Conservation (phyloP, 768 basidiomycete genomes). For the Brasilioporus rufonigricans region DNA sequence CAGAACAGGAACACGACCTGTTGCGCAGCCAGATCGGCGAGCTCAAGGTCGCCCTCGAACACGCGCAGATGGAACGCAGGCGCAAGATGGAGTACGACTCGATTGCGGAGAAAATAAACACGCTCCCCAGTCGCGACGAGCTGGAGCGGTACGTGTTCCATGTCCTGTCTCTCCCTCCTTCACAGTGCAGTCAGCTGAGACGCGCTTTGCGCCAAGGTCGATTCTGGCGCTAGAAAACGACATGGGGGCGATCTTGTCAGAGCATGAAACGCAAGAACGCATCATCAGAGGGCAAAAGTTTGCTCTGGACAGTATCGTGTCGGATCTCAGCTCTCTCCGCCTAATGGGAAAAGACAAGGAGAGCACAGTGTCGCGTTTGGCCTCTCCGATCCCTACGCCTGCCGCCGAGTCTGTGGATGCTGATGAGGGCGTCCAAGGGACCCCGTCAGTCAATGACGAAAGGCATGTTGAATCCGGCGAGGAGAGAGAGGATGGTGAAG, state of each 20-base stretch:
- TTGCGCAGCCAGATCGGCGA: slow-evolving; percentile 72
- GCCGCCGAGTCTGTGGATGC: slow-evolving; percentile 37
- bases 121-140: slow-evolving; percentile 72
- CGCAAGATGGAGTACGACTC: slow-evolving; percentile 87
- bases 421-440: slow-evolving; percentile 25
- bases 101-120: slow-evolving; percentile 80
- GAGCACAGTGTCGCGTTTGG: slow-evolving; percentile 37
- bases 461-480: slow-evolving; percentile 43
- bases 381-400: slow-evolving; percentile 48
- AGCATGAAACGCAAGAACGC: slow-evolving; percentile 71
- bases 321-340: slow-evolving; percentile 58
- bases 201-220: slow-evolving; percentile 41
- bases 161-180: neutral
- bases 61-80: slow-evolving; percentile 71
- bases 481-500: slow-evolving; percentile 39
- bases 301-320: slow-evolving; percentile 63
- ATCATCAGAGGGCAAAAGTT: slow-evolving; percentile 65
- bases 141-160: slow-evolving; percentile 62
- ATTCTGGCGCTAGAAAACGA: slow-evolving; percentile 73
- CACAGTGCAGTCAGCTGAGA: neutral
- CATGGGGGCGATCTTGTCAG: slow-evolving; percentile 68
- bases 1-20: slow-evolving; percentile 70
- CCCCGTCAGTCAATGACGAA: slow-evolving; percentile 30
- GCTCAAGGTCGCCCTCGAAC: slow-evolving; percentile 71
- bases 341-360: slow-evolving; percentile 70